Conservation (phyloP, 83 land plant genomes). For the Picea engelmannii region DNA sequence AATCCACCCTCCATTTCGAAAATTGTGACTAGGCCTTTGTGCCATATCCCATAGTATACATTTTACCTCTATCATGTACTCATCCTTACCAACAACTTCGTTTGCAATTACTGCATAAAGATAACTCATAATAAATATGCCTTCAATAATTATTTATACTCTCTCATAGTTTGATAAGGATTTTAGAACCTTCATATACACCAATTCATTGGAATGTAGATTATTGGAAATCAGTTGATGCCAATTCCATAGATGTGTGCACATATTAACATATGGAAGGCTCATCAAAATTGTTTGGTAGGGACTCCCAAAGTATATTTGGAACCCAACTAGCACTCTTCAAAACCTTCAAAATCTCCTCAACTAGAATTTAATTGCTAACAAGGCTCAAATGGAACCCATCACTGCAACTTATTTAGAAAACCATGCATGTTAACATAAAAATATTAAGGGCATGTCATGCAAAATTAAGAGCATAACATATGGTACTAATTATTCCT, state of each 20-base stretch:
- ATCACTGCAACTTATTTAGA: constrained; percentile 20
- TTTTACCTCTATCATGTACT: too few relatives aligned
- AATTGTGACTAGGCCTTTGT: too few relatives aligned
- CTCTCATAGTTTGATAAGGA: too few relatives aligned
- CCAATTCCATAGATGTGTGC: constrained; percentile 20
- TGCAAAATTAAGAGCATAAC: neutral
- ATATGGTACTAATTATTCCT: neutral
- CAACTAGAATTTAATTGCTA: constrained; percentile 20
- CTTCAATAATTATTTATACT: neutral
- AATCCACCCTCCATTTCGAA: too few relatives aligned
- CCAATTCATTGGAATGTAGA: neutral
- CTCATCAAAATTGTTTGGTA: constrained; percentile 26
- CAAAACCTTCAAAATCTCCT: constrained; percentile 23
- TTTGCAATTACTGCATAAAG: too few relatives aligned
- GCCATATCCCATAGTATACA: too few relatives aligned
- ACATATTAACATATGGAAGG: constrained; percentile 18
- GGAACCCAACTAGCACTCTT: constrained; percentile 25
- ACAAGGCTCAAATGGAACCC: constrained; percentile 26
- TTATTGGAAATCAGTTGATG: neutral
- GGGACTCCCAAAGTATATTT: constrained; percentile 18
- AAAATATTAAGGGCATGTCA: neutral
- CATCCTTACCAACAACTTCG: too few relatives aligned
- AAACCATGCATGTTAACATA: neutral
- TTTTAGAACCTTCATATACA: neutral
- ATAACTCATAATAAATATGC: neutral